Base-by-base conservation (phyloP, 2,329 filamentous ascomycete species). In the Botrytis hyacinthi region DNA sequence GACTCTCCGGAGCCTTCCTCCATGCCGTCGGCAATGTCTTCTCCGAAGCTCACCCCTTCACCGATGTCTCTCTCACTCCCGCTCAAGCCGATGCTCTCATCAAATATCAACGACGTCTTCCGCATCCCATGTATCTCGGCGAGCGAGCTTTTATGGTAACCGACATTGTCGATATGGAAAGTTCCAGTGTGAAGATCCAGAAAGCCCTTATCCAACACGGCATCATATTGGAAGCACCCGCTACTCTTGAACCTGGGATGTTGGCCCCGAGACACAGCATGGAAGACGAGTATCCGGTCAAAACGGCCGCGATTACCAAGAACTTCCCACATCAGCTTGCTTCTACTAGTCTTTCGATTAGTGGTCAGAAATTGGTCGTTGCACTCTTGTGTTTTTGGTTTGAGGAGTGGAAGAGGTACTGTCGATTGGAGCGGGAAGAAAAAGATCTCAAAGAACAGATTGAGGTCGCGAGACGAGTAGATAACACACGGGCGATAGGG, bases 351-450 rank as follows among this genome's bases (percentile, higher is more conserved):
- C 78, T 80, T 68, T 75, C 71, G 14, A 73, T 77, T 3, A 73
- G 78, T 73, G 77, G 73, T 5, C 78, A 80, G 75, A 73, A 76
- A 59, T 78, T 77, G 61, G 26, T 79, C 3, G 73, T 82, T 48
- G 72, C 78, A 77, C 61, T 80, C 78, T 42, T 82, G 51, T 79
- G 78, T 66, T 79, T 80, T 54, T 80, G 79, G 78, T 78, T 78
- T 48, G 78, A 79, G 54, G 78, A 80, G 57, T 78, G 77, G 68
- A 76, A 70, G 67, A 70, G 78, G 7, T 78, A 75, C 74, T 74
- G 67, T n/a, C 37, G 78, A 42, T 73, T 80, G 16, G 75, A 76
- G 63, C 51, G 65, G 18, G 78, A 78, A 54, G 76, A 78, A 42
- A n/a, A 37, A 16, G 48, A 57, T 57, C 3, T 68, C 7, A 12